Conservation (phyloP, 345 rosid genomes). For the Viola odorata region DNA sequence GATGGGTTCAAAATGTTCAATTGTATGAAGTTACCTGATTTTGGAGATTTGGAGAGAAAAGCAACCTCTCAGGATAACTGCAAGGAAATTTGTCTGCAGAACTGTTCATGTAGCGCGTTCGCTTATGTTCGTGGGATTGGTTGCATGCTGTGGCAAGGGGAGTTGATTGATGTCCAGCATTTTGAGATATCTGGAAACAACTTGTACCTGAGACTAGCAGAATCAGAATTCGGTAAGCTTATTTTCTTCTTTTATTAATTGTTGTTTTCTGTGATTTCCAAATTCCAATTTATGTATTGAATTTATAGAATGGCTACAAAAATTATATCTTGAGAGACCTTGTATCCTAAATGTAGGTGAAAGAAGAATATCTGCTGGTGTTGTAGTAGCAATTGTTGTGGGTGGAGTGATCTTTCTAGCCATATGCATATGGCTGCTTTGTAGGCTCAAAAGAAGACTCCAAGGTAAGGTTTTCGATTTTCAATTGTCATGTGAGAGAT, state of each 20-base stretch:
- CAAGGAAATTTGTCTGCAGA: conserved; percentile 16
- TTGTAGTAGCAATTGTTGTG: conserved; percentile 33
- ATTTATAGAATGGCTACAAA: background rate
- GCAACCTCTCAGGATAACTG: background rate
- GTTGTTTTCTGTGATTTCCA: too few species aligned
- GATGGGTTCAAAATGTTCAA: conserved; percentile 26
- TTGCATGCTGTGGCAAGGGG: conserved; percentile 54
- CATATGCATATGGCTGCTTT: conserved; percentile 27
- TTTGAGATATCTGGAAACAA: conserved; percentile 29
- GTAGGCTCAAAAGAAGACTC: conserved; percentile 38
- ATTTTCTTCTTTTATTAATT: background rate
- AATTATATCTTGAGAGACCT: background rate
- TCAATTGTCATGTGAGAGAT: too few species aligned
- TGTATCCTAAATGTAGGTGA: conserved; percentile 24
- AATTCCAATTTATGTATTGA: too few species aligned
- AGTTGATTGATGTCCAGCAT: conserved; percentile 48
- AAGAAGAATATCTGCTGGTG: conserved; percentile 29
- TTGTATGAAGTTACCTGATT: conserved; percentile 38
- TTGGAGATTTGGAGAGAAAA: background rate
- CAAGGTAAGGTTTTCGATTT: conserved; percentile 35
- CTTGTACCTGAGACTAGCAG: conserved; percentile 47
- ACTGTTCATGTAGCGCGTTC: conserved; percentile 66
- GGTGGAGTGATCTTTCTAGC: conserved; percentile 35
- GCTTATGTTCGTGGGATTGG: conserved; percentile 35
- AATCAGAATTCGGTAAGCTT: conserved; percentile 48